Conservation (phyloP, 805 yeast genomes). For the Candida arabinofermentans region DNA sequence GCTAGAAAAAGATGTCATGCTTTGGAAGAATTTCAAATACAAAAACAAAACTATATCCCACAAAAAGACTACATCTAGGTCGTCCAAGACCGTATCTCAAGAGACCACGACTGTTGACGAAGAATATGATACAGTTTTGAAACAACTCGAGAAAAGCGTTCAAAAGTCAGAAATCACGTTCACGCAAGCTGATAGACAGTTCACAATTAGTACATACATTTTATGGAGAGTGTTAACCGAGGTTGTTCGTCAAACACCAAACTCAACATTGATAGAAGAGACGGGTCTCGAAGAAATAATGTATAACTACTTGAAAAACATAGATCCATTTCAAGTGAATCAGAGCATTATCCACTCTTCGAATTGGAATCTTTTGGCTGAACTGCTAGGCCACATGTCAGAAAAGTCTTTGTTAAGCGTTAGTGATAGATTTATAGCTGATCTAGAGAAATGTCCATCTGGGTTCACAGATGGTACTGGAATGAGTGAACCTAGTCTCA, state of each 20-base stretch:
- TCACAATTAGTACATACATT: slow-evolving; percentile 81
- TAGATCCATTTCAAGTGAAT: slow-evolving; percentile 71
- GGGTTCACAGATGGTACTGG: slow-evolving; percentile 34
- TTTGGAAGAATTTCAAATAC: slow-evolving; percentile 21
- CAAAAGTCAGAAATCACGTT: slow-evolving; percentile 58
- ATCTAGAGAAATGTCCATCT: slow-evolving; percentile 75
- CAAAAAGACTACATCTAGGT: slow-evolving; percentile 22
- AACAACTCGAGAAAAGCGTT: slow-evolving; percentile 24
- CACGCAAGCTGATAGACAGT: slow-evolving; percentile 81
- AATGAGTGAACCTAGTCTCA: slow-evolving; percentile 47
- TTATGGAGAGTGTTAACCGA: slow-evolving; percentile 89
- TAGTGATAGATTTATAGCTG: slow-evolving; percentile 90
- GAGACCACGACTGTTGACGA: slow-evolving; percentile 9
- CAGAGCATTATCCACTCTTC: slow-evolving; percentile 77
- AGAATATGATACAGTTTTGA: slow-evolving; percentile 9
- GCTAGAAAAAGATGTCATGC: slow-evolving; percentile 37
- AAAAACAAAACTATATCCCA: slow-evolving; percentile 11
- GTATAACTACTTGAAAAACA: slow-evolving; percentile 80
- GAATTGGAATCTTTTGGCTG: slow-evolving; percentile 91
- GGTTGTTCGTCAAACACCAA: slow-evolving; percentile 82
- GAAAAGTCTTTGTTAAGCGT: slow-evolving; percentile 79
- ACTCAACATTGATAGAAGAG: slow-evolving; percentile 70
- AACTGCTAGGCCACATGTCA: slow-evolving; percentile 86
- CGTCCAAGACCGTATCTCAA: slow-evolving; percentile 11
- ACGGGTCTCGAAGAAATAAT: slow-evolving; percentile 88